Evolutionary conservation across 1,139 yeast genomes (phyloP), one percentile per base, ranked within the genome.

Genomic region (Magnusiomyces tetraspermus): DNA sequence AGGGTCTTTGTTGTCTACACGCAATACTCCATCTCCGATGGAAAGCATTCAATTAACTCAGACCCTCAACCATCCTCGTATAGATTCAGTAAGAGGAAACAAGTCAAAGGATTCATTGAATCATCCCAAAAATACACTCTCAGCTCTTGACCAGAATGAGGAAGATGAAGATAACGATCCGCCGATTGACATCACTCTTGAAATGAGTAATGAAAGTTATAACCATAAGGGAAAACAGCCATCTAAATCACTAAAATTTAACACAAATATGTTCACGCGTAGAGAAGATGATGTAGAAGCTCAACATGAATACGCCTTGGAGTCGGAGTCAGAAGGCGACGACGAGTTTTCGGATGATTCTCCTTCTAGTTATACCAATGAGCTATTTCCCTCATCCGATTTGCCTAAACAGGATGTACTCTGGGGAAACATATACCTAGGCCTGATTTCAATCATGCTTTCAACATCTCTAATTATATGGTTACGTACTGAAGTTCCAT

Each of bases 391-490:
- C 11, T 51, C 58, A 1, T 48, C 55, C 10, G 54, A 55, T 19
- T 49, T 56, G 13, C 54, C 60, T 22, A 55, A 55, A 38, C 61
- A 59, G 46, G 71, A 69, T 51, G 53, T 59, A 10, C 44, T 59
- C 3, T 69, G 71, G 71, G 66, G 65, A 11, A 60, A 56, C 19
- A 51, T 64, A 1, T 69, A 67, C 55, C 50, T 68, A 28, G 60
- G 58, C 2, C 55, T 61, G 41, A 57, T 68, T 53, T 60, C 71
- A 11, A 56, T 61, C 52, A 60, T 67, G 49, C 59, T 67, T 26
- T 67, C 72, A n/a, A 67, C 71, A 3, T 67, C 71, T 8, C 56
- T 68, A 22, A 52, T 68, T 51, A 59, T 69, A 19, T 67, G 69
- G 67, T 58, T 69, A 31, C 57, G 63, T 31, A 66, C 71, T 2